Evolutionary conservation across 129 eudicot species (phyloP), one percentile per base, ranked within the genome.

Genomic region (Tagetes erecta): DNA sequence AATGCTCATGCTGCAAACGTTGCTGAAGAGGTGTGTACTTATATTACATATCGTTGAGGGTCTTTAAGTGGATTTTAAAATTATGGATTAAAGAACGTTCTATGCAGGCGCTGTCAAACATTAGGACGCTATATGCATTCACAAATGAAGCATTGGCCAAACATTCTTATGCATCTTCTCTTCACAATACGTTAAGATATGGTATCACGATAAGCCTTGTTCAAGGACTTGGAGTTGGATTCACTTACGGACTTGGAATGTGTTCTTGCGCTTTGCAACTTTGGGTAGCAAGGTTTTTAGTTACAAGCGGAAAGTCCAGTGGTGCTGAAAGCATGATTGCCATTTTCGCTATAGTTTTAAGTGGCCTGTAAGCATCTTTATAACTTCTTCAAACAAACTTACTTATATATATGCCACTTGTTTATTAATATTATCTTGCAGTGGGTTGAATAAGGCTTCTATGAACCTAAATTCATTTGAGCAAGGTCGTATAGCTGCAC

Each of bases 401-500:
- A 30, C 45, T 74, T 68, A 68, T 40, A 51, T 14, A 3, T 47
- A 5, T 52, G 67, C 38, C 68, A 5, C 55, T 33, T 76, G 8
- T 64, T 51, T 70, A 66, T 27, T 73, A n/a, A 55, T 71, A 20
- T 80, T 62, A 27, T 75, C 0, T 82, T 72, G 70, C 36, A 87
- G 92, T 10, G 89, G 84, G 80, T 51, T 83, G 79, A 85, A 83
- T 80, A 84, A 87, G 71, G 89, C 83, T n/a, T 83, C 83, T 39
- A 78, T 71, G 68, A 85, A 85, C 66, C 64, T 82, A 63, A 75
- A 68, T 72, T 82, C 89, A 36, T 87, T 87, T 72, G 89, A 84
- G 81, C 86, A 85, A 82, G 92, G 86, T 41, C 84, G 92, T 49
- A 85, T 87, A 77, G 89, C 92, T 75, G 92, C 92, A 12, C 80